A percentile compares a stretch with the other conserved stretches of the same genome.
These are phyloP conservation scores for Aspergillus glaucus DNA, from an alignment of 2,329 filamentous ascomycete genomes.

Conservation along the genomic window DNA sequence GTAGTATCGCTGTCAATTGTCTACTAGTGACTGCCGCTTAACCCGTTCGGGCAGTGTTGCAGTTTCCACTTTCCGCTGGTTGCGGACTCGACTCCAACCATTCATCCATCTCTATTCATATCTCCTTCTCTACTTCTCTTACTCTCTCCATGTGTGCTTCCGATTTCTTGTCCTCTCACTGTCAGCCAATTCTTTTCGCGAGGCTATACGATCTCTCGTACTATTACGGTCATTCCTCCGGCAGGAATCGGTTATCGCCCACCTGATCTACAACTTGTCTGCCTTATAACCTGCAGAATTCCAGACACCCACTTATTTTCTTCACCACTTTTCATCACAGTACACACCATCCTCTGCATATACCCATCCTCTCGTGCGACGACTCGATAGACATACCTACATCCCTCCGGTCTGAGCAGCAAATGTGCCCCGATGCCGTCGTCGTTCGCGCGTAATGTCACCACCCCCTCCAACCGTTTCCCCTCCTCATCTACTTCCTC, in stretches of 20 bases:
- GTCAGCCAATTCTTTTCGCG: conserved; percentile 1
- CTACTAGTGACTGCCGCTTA: background rate
- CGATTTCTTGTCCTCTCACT: background rate
- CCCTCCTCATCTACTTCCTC: conserved; percentile 10
- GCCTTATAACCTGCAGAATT: background rate
- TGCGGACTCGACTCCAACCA: background rate
- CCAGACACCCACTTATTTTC: background rate
- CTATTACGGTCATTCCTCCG: conserved; percentile 3
- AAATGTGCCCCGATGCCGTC: conserved; percentile 34
- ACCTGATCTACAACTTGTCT: background rate
- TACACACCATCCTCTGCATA: background rate
- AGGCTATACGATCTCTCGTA: background rate
- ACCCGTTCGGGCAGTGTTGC: background rate
- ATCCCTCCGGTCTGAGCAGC: no score
- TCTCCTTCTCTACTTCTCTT: background rate
- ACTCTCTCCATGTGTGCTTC: background rate
- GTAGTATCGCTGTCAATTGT: no score
- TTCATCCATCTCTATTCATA: background rate
- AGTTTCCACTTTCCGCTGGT: background rate
- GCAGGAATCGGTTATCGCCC: background rate
- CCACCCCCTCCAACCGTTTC: conserved; percentile 20
- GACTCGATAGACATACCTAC: no score
- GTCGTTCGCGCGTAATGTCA: conserved; percentile 26
- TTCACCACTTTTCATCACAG: background rate
- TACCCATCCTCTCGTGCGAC: no score